Percentiles rank a stretch among this genome's conserved stretches.
Conservation (phyloP, 2,329 filamentous ascomycete genomes). For the Myriosclerotinia duriaeana region DNA sequence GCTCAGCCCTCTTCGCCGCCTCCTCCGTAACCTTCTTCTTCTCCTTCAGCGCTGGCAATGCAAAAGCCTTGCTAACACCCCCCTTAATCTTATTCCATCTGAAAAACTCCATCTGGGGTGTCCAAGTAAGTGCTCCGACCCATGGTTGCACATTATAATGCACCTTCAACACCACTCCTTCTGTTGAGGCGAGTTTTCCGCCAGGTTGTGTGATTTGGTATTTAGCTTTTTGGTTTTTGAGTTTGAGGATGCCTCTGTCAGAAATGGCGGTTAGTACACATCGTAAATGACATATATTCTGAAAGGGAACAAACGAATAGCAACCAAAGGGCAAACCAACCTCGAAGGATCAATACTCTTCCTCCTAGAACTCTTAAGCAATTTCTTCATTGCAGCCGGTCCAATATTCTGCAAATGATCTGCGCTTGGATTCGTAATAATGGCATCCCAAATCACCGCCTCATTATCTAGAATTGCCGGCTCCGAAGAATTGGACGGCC, state of each 20-base stretch:
- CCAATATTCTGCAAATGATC: slow-evolving; percentile 62
- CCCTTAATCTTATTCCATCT: slow-evolving; percentile 65
- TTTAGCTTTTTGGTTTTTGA: slow-evolving; percentile 87
- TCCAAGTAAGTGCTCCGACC: slow-evolving; percentile 88
- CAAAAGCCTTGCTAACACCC: slow-evolving; percentile 64
- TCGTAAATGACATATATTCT: too few relatives aligned
- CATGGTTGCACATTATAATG: slow-evolving; percentile 98
- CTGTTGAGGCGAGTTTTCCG: slow-evolving; percentile 70
- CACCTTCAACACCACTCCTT: slow-evolving; percentile 74
- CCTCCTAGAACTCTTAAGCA: slow-evolving; percentile 57
- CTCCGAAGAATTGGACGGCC: slow-evolving; percentile 46
- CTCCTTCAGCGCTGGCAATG: slow-evolving; percentile 61
- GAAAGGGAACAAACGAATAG: background rate
- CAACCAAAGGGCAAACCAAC: slow-evolving; percentile 28
- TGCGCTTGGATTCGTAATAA: slow-evolving; percentile 75
- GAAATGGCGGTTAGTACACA: slow-evolving; percentile 18
- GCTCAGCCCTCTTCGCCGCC: background rate
- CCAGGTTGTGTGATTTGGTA: slow-evolving; percentile 94
- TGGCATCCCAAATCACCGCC: slow-evolving; percentile 92
- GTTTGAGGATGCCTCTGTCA: slow-evolving; percentile 66
- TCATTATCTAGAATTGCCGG: slow-evolving; percentile 51
- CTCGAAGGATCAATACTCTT: slow-evolving; percentile 54
- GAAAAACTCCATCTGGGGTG: slow-evolving; percentile 53
- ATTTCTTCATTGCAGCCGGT: slow-evolving; percentile 60
- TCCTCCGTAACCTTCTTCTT: slow-evolving; percentile 25